A percentile compares a stretch with the other conserved stretches of the same genome.
Evolutionary conservation across 2,329 filamentous ascomycete genomes (phyloP).

Genomic region (Samsoniella hepiali): DNA sequence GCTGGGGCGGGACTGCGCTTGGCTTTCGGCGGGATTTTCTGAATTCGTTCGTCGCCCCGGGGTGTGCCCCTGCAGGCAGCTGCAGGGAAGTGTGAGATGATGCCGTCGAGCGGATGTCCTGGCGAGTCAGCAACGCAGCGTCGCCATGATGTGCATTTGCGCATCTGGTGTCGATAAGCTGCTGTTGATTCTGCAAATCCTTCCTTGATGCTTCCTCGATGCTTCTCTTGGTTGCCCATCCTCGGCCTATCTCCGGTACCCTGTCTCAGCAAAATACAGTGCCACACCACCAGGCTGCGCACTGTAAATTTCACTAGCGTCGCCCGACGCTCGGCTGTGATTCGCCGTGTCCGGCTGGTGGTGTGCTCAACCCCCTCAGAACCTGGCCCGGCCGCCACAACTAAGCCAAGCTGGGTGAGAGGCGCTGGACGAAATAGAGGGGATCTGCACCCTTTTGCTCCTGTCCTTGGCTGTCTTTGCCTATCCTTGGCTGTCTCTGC

Average conservation of each 20-base stretch:
- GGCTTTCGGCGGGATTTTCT: background rate
- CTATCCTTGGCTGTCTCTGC: no score
- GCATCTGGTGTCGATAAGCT: background rate
- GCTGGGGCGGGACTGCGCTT: no score
- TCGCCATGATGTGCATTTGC: background rate
- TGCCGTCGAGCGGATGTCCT: background rate
- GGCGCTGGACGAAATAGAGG: background rate
- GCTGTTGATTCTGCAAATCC: background rate
- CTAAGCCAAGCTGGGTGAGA: background rate
- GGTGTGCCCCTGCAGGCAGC: background rate
- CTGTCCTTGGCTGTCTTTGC: background rate
- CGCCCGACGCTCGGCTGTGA: background rate
- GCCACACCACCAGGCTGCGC: background rate
- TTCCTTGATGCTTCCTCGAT: background rate
- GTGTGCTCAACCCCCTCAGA: slow-evolving; percentile 1
- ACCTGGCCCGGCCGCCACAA: background rate
- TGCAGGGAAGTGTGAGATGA: background rate
- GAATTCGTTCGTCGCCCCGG: background rate
- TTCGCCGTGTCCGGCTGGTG: background rate
- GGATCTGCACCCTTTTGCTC: background rate
- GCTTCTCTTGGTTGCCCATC: background rate
- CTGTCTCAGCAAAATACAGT: background rate
- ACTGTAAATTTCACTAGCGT: background rate
- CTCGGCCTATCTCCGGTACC: background rate
- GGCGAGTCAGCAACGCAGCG: background rate